Base-by-base conservation (phyloP, 345 rosid species). In the Arabis alpina region DNA sequence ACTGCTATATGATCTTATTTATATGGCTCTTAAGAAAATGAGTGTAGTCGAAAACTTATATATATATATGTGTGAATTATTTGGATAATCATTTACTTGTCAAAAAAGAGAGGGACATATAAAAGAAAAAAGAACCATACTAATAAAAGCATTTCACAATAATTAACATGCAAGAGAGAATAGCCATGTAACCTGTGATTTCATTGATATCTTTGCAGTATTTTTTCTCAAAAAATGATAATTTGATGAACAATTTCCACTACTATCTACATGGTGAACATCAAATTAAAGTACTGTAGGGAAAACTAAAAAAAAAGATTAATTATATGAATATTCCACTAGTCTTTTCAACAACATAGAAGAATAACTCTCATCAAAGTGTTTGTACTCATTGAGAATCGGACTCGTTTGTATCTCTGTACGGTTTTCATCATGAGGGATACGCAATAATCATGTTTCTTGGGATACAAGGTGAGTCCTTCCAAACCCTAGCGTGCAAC, bases 401-500 rank as follows among this genome's bases (percentile, higher is more conserved):
- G n/a, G 60, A 28, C 51, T 48, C 27, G 44, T 48, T 64, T 44
- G 28, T 32, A 10, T 53, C 40, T n/a, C 43, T 51, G 8, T 34
- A 34, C 8, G 37, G 37, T 34, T 57, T 36, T 45, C 66, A 62
- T 78, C 72, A 72, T 37, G 76, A 76, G 4, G 89, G 85, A 77
- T 64, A 84, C 4, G 81, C 82, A 37, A 76, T 43, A 44, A 77
- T 51, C 65, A 86, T 44, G 24, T 63, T 77, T 36, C 0, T 27
- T 6, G 89, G 82, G 14, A 86, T 19, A 75, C 93, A 88, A 19
- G 88, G 82, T 47, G 92, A 84, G 27, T 79, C 80, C 72, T 76
- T 87, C 97, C 98, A 90, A 8, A 45, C 79, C 62, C 82, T 72
- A 42, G 87, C 85, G 78, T 90, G 92, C 78, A 84, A 63, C 75